Percentiles rank a stretch among this genome's conserved stretches.
phyloP scores from a whole-genome alignment of 345 rosid species.

The Cochlearia excelsa region DNA sequence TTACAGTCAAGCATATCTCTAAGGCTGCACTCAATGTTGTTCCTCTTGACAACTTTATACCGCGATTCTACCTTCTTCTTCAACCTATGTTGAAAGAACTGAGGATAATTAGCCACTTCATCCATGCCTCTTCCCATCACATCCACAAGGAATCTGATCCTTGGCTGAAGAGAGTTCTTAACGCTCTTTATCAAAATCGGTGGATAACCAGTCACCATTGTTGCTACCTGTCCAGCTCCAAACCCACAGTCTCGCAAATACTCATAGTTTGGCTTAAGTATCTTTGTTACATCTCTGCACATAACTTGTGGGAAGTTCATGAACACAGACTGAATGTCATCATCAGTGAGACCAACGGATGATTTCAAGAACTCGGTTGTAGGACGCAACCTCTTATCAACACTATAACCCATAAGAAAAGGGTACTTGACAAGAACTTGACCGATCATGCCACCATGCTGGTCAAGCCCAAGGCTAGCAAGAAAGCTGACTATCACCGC shows the following conservation, averaged over 20 bases:
- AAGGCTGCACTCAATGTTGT: constrained; percentile 55
- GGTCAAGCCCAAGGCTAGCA: constrained; percentile 52
- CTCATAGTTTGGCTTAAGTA: constrained; percentile 50
- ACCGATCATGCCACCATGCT: constrained; percentile 55
- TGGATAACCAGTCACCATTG: constrained; percentile 64
- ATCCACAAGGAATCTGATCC: constrained; percentile 63
- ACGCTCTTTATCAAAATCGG: constrained; percentile 63
- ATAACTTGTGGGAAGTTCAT: constrained; percentile 62
- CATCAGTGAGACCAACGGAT: constrained; percentile 45
- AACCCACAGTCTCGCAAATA: constrained; percentile 53
- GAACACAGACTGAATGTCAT: constrained; percentile 48
- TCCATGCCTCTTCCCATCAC: constrained; percentile 65
- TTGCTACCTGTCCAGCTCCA: constrained; percentile 49
- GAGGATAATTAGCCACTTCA: constrained; percentile 60
- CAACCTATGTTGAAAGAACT: constrained; percentile 65
- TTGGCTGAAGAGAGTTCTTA: constrained; percentile 62
- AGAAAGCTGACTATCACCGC: constrained; percentile 54
- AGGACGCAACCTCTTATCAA: constrained; percentile 53
- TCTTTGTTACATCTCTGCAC: constrained; percentile 65
- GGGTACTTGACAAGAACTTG: constrained; percentile 64
- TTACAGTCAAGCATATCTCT: constrained; percentile 72
- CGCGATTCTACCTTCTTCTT: constrained; percentile 63
- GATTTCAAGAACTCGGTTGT: constrained; percentile 60
- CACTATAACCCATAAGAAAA: constrained; percentile 69
- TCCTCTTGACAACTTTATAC: constrained; percentile 54